Percentiles rank a stretch among this genome's conserved stretches.
phyloP scores from a whole-genome alignment of 1,139 yeast species.

The Hanseniaspora sp. region DNA sequence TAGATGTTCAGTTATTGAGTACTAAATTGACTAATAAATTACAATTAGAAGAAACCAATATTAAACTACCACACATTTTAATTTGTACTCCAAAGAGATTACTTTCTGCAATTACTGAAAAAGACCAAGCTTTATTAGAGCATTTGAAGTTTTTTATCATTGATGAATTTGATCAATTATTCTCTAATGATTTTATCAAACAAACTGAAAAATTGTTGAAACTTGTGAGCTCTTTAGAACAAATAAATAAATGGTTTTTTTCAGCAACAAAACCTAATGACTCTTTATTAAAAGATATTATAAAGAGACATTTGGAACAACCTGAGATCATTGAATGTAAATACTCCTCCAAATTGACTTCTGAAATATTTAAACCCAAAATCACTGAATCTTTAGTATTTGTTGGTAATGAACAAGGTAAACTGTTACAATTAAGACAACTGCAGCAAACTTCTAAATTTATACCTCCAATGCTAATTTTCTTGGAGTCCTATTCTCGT shows the following conservation, averaged over 20 bases:
- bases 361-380: constrained; percentile 57
- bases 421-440: constrained; percentile 79
- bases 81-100: constrained; percentile 83
- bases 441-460: constrained; percentile 75
- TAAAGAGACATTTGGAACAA: constrained; percentile 4
- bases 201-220: constrained; percentile 81
- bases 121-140: constrained; percentile 39
- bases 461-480: constrained; percentile 85
- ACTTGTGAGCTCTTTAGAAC: constrained; percentile 40
- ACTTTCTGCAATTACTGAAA: constrained; percentile 59
- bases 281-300: neutral
- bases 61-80: constrained; percentile 63
- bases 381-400: constrained; percentile 40
- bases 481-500: constrained; percentile 81
- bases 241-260: constrained; percentile 61
- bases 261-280: constrained; percentile 81
- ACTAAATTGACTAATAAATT: constrained; percentile 67
- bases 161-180: constrained; percentile 93
- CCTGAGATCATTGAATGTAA: constrained; percentile 14
- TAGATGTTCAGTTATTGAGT: constrained; percentile 59
- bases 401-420: constrained; percentile 93
- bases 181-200: constrained; percentile 80
- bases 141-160: constrained; percentile 63
- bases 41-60: constrained; percentile 33
- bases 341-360: constrained; percentile 12